Conservation (phyloP, 306 rosid species). For the Cucurbita argyrosperma region DNA sequence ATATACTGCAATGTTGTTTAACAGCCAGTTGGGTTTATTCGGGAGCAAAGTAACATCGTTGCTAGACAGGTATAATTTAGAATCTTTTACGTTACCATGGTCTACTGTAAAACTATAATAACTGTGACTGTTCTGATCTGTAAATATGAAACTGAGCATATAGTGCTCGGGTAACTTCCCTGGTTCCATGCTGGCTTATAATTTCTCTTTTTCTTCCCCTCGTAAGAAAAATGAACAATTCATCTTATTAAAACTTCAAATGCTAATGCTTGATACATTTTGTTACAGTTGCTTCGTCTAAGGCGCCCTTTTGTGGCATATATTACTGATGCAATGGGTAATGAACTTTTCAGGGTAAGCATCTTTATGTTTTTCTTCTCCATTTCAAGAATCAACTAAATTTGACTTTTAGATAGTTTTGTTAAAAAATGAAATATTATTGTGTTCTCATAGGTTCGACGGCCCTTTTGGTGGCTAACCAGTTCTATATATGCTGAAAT, state of each 20-base stretch:
- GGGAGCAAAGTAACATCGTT: slow-evolving; percentile 65
- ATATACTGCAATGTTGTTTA: background rate
- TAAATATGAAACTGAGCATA: background rate
- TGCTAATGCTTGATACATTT: slow-evolving; percentile 9
- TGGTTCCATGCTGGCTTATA: background rate
- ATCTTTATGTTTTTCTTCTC: background rate
- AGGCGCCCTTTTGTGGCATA: slow-evolving; percentile 87
- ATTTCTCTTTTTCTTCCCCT: background rate
- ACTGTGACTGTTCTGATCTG: background rate
- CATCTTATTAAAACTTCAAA: background rate
- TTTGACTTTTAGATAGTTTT: background rate
- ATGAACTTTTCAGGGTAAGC: slow-evolving; percentile 79
- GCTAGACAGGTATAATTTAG: slow-evolving; percentile 61
- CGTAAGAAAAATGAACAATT: background rate
- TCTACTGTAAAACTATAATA: background rate
- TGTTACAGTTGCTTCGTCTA: slow-evolving; percentile 60
- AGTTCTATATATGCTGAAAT: slow-evolving; percentile 93
- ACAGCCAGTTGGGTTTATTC: slow-evolving; percentile 80
- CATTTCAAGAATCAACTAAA: background rate
- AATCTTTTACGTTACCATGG: background rate
- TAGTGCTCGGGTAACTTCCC: background rate
- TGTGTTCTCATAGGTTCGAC: slow-evolving; percentile 48
- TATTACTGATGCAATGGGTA: slow-evolving; percentile 68
- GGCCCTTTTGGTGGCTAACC: slow-evolving; percentile 98
- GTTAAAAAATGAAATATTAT: slow-evolving; percentile 12